phyloP scores from a whole-genome alignment of 495 filamentous ascomycete species.

The Trichoderma reesei region DNA sequence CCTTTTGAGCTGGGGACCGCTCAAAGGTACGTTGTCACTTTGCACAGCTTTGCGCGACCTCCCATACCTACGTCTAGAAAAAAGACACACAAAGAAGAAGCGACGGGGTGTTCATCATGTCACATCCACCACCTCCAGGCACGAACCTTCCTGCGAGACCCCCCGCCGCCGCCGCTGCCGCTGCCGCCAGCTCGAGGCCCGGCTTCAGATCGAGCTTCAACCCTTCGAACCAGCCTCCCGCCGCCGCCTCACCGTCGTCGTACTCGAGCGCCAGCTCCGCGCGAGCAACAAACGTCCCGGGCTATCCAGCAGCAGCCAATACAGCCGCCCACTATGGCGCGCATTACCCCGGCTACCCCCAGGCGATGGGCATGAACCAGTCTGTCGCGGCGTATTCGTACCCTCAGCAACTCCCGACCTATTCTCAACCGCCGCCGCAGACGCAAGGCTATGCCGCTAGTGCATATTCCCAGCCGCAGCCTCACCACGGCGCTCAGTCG shows the following conservation, averaged over 20 bases:
- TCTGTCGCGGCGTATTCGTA: constrained; percentile 30
- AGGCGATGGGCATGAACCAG: constrained; percentile 21
- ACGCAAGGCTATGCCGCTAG: constrained; percentile 40
- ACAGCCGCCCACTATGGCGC: constrained; percentile 25
- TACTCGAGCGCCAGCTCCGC: constrained; percentile 20
- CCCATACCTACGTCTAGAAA: constrained; percentile 29
- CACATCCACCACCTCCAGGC: constrained; percentile 89
- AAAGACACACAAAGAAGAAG: constrained; percentile 44
- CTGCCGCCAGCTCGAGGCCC: too few relatives aligned
- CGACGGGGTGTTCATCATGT: constrained; percentile 68
- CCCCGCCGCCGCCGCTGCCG: constrained; percentile 53
- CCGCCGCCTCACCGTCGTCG: constrained; percentile 26
- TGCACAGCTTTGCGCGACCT: constrained; percentile 19
- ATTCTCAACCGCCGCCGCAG: constrained; percentile 35
- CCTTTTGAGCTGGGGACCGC: neutral
- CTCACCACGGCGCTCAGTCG: too few relatives aligned
- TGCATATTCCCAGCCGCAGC: constrained; percentile 21
- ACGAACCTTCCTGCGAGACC: constrained; percentile 73
- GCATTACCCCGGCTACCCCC: constrained; percentile 21
- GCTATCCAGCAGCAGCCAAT: constrained; percentile 30
- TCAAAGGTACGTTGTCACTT: constrained; percentile 39
- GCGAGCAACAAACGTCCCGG: constrained; percentile 7
- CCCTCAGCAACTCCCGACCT: constrained; percentile 21
- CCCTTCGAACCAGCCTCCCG: constrained; percentile 21
- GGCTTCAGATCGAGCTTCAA: constrained; percentile 53